Evolutionary conservation across 345 rosid genomes (phyloP), one percentile per base, ranked within the genome.

Genomic region (Eucalyptus paniculata): DNA sequence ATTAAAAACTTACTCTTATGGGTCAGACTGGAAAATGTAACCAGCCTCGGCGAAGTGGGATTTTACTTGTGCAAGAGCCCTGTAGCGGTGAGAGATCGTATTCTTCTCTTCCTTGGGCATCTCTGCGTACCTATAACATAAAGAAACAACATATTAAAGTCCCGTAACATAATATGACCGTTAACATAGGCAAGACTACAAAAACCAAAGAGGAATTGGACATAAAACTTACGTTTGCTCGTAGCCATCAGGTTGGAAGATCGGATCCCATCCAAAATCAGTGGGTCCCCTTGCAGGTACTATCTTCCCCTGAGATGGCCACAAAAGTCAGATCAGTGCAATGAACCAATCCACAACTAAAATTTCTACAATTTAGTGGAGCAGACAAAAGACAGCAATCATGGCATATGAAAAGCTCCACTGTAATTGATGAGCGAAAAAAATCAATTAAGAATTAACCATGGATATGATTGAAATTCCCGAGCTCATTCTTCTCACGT

Each of bases 201-300:
- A n/a, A 47, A 40, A 50, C 69, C 17, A 16, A 58, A 45, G 58
- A 87, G 90, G 40, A 9, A 54, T 17, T 23, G 44, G 40, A 60
- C 60, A 77, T 51, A 88, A 67, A 60, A 24, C 90, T 77, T 93
- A 97, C 98, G 99, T 97, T 91, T 91, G 95, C 49, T 95, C 95
- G 89, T 96, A 96, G 89, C 97, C 97, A 90, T 97, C 97, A 8
- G 99, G 99, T 91, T 97, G 94, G 91, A 97, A 98, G 89, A 98
- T 91, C 65, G 99, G 99, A 94, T 96, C 99, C 99, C 99, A 98
- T 91, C 99, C 99, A 89, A 98, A 97, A 92, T 96, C 97, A 86
- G 89, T 93, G 16, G 97, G 97, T 90, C 99, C 99, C 91, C 96
- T 95, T 37, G 99, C 92, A 88, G 94, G 92, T 90, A 98, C 99